These are phyloP conservation scores for Monocercomonoides exilis DNA, from an alignment of 78 protist genomes.

Conservation along the genomic window DNA sequence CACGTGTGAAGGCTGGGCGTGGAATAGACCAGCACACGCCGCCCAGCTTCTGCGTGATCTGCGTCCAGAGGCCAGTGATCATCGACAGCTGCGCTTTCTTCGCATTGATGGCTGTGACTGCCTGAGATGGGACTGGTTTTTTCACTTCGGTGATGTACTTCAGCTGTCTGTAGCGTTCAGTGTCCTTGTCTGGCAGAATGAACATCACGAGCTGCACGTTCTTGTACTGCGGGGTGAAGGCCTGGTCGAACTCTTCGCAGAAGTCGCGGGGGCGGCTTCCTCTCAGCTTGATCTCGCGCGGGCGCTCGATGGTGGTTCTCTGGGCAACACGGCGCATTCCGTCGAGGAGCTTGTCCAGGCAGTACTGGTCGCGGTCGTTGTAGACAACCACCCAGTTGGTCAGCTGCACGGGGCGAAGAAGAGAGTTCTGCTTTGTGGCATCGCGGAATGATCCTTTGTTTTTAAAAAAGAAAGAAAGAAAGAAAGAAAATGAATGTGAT, in stretches of 20 bases:
- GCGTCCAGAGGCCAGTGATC: conserved; percentile 1
- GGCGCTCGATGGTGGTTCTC: background rate
- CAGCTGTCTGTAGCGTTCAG: background rate
- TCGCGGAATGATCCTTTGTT: no score
- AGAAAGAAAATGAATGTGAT: no score
- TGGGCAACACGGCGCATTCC: background rate
- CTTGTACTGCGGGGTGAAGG: background rate
- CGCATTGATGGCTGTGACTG: background rate
- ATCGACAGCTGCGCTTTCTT: background rate
- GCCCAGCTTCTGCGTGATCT: background rate
- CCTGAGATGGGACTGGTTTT: background rate
- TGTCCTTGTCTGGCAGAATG: background rate
- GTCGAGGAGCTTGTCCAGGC: background rate
- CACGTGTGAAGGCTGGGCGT: background rate
- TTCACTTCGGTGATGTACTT: background rate
- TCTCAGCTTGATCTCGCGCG: background rate
- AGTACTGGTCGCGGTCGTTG: background rate
- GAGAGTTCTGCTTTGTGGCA: background rate
- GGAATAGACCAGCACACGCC: background rate
- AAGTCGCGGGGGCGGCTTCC: background rate
- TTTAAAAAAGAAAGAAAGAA: no score
- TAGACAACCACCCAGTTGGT: background rate
- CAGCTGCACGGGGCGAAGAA: background rate
- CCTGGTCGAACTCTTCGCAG: background rate
- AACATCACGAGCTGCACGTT: background rate